Evolutionary conservation across 306 rosid genomes (phyloP).

Genomic region (Glycine latifolia): DNA sequence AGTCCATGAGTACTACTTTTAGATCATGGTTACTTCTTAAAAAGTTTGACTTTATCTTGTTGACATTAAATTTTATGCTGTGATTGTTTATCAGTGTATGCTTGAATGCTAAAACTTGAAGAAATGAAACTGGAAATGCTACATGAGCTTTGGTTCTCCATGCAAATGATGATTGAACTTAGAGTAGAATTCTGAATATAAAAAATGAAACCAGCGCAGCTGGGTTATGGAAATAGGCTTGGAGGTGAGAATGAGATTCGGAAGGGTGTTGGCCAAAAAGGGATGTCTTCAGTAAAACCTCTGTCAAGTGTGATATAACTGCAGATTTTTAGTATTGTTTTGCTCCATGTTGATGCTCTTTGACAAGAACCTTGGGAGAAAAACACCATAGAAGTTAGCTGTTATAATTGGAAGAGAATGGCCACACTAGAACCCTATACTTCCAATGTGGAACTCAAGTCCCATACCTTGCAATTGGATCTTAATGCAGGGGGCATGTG

Average conservation of each 20-base stretch:
- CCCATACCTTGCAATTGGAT: too few species aligned
- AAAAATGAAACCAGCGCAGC: slow-evolving; percentile 1
- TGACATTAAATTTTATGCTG: slow-evolving; percentile 7
- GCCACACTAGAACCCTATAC: too few species aligned
- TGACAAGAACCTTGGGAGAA: not conserved
- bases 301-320: not conserved
- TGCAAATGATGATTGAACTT: slow-evolving; percentile 23
- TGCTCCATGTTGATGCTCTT: not conserved
- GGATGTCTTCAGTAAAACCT: slow-evolving; percentile 17
- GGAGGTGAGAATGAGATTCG: slow-evolving; percentile 3
- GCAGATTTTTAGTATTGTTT: not conserved
- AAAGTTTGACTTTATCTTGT: not conserved
- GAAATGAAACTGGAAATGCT: slow-evolving; percentile 38
- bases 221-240: not conserved
- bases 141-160: slow-evolving; percentile 32
- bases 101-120: slow-evolving; percentile 28
- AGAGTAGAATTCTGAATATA: slow-evolving; percentile 10
- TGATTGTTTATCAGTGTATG: slow-evolving; percentile 11
- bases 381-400: not conserved
- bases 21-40: not conserved
- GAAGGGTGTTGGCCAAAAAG: not conserved
- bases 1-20: slow-evolving; percentile 2
- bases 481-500: too few species aligned
- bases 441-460: too few species aligned
- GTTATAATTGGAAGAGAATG: not conserved